Evolutionary conservation across 495 filamentous ascomycete species (phyloP).

Genomic region (Hypoxylon rickii): DNA sequence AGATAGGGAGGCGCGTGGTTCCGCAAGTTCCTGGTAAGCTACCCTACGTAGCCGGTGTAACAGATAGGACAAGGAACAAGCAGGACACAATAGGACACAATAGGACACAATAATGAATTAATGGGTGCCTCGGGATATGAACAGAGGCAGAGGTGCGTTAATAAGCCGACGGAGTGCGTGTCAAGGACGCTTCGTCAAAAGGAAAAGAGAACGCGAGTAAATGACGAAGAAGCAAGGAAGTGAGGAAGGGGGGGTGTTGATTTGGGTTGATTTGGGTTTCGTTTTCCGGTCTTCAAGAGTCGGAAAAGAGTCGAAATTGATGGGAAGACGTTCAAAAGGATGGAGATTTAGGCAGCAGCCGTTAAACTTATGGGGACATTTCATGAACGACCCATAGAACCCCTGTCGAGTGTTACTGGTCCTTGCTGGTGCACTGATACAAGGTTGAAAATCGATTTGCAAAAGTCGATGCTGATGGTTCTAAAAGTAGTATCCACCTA

Average conservation of each 20-base stretch:
- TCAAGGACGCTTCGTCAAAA: conserved; percentile 9
- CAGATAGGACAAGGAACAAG: conserved; percentile 22
- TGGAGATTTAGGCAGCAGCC: conserved; percentile 44
- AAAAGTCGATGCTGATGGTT: conserved; percentile 20
- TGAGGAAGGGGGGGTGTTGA: conserved; percentile 11
- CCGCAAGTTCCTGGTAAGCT: conserved; percentile 18
- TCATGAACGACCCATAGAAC: no score
- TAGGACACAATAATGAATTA: conserved; percentile 25
- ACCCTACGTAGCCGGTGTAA: conserved; percentile 17
- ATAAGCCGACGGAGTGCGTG: conserved; percentile 3
- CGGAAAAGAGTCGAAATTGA: conserved; percentile 27
- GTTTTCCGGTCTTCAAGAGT: no score
- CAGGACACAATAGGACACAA: conserved; percentile 9
- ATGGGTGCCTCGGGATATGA: conserved; percentile 21
- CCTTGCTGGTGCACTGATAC: conserved; percentile 19
- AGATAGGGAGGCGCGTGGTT: conserved; percentile 11
- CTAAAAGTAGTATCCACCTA: conserved; percentile 15
- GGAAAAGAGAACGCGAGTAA: conserved; percentile 15
- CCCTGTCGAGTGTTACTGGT: no score
- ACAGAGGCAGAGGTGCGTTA: not conserved
- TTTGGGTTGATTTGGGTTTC: no score
- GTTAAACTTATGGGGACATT: conserved; percentile 31
- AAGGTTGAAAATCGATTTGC: no score
- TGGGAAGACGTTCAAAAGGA: conserved; percentile 29
- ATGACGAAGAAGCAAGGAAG: conserved; percentile 20